Evolutionary conservation across 179 eudicot genomes (phyloP).

Genomic region (Patellifolia procumbens): DNA sequence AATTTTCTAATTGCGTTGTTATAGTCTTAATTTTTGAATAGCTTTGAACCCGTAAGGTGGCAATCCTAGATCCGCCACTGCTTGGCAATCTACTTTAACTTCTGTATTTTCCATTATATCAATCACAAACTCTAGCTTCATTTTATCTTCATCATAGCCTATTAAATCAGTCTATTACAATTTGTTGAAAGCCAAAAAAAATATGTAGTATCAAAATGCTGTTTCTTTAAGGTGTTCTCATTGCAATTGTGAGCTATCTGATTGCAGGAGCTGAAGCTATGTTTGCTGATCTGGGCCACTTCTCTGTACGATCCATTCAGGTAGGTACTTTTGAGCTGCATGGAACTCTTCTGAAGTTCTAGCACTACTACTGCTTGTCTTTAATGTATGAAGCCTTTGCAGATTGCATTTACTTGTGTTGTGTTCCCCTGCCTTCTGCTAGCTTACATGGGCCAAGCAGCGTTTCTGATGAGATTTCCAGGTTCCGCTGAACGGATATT

Average conservation of each 20-base stretch:
- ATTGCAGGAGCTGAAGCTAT: constrained; percentile 93
- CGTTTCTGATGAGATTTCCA: constrained; percentile 66
- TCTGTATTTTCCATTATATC: no score
- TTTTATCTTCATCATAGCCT: no score
- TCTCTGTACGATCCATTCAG: constrained; percentile 82
- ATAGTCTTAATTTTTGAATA: no score
- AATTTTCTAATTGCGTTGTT: no score
- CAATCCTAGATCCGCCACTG: no score
- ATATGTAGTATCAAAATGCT: background rate
- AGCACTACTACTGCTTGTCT: constrained; percentile 5
- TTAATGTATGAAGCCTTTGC: constrained; percentile 28
- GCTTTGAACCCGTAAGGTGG: no score
- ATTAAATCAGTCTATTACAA: no score
- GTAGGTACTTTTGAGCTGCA: constrained; percentile 29
- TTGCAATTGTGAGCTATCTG: background rate
- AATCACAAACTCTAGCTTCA: no score
- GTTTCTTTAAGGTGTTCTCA: background rate
- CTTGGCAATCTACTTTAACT: no score
- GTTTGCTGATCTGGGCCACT: constrained; percentile 98
- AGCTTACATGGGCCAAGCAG: constrained; percentile 95
- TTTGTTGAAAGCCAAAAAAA: background rate
- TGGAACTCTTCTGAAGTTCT: background rate
- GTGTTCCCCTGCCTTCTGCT: constrained; percentile 92
- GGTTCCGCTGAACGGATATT: constrained; percentile 53
- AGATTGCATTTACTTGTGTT: constrained; percentile 80